Percentiles rank a stretch among this genome's conserved stretches.
phyloP scores from a whole-genome alignment of 2,329 filamentous ascomycete species.

The Gnomoniopsis sp. region DNA sequence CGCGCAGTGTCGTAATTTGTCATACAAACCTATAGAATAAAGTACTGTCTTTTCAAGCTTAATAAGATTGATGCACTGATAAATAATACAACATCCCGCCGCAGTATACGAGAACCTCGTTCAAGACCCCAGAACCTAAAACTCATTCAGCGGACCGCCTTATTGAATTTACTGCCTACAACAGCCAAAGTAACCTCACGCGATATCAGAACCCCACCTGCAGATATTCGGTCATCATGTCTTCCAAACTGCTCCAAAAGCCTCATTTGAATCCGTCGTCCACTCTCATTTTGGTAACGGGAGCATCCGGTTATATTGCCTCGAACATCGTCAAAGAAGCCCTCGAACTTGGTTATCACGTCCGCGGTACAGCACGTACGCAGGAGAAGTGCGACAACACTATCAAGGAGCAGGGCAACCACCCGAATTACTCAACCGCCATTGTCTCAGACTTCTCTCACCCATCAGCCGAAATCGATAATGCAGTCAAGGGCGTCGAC shows the following conservation, averaged over 20 bases:
- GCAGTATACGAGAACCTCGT: no score
- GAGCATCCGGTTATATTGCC: constrained; percentile 38
- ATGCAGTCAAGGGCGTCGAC: constrained; percentile 27
- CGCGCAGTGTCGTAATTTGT: no score
- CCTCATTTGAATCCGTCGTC: not conserved
- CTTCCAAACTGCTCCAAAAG: not conserved
- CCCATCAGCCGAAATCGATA: constrained; percentile 16
- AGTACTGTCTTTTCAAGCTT: no score
- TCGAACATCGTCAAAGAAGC: constrained; percentile 37
- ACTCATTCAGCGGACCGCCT: no score
- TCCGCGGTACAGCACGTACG: constrained; percentile 40
- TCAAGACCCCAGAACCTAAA: no score
- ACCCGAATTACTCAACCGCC: constrained; percentile 29
- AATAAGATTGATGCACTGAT: no score
- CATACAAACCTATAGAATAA: no score
- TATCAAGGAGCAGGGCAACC: constrained; percentile 24
- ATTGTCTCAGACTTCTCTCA: constrained; percentile 19
- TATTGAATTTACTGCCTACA: no score
- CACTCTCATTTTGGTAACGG: constrained; percentile 36
- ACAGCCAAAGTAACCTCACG: no score
- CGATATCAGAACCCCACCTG: no score
- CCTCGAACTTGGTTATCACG: constrained; percentile 36
- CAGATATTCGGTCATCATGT: not conserved
- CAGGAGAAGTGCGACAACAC: constrained; percentile 9
- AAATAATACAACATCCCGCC: no score